phyloP scores from a whole-genome alignment of 192 early-diverging fungal species.

The Thamnidium elegans region DNA sequence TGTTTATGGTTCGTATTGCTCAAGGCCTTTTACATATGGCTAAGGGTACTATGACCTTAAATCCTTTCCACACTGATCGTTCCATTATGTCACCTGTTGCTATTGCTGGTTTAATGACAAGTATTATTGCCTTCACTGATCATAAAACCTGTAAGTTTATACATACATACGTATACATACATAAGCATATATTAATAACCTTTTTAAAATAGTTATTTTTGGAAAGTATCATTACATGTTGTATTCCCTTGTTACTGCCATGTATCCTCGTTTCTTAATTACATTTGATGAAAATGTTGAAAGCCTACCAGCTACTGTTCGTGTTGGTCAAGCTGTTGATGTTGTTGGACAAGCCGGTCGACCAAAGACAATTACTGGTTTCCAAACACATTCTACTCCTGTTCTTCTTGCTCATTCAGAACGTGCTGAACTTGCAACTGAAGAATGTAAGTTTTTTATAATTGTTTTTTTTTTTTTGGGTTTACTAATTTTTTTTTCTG shows the following conservation, averaged over 20 bases:
- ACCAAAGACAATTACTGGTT: slow-evolving; percentile 99
- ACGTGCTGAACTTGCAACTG: slow-evolving; percentile 96
- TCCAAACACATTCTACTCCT: slow-evolving; percentile 97
- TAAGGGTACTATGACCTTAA: slow-evolving; percentile 96
- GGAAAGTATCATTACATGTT: slow-evolving; percentile 90
- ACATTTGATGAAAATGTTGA: slow-evolving; percentile 92
- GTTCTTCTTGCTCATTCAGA: slow-evolving; percentile 95
- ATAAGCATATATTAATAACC: background rate
- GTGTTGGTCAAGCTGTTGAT: slow-evolving; percentile 97
- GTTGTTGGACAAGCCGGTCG: slow-evolving; percentile 97
- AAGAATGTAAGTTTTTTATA: slow-evolving; percentile 67
- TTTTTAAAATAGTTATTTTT: slow-evolving; percentile 67
- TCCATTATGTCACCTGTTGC: slow-evolving; percentile 88
- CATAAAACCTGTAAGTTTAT: slow-evolving; percentile 72
- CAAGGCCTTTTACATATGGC: slow-evolving; percentile 95
- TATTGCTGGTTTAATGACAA: slow-evolving; percentile 81
- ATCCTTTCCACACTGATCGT: slow-evolving; percentile 93
- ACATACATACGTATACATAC: slow-evolving; percentile 5
- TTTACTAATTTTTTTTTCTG: background rate
- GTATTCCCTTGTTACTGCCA: slow-evolving; percentile 88
- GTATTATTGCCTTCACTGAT: slow-evolving; percentile 89
- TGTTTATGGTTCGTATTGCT: slow-evolving; percentile 83
- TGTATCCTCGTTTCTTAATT: slow-evolving; percentile 98
- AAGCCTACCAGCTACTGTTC: slow-evolving; percentile 78
- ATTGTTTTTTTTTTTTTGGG: too few species aligned